Conservation (phyloP, 139 green algal species). For the Tetraselmis striata region DNA sequence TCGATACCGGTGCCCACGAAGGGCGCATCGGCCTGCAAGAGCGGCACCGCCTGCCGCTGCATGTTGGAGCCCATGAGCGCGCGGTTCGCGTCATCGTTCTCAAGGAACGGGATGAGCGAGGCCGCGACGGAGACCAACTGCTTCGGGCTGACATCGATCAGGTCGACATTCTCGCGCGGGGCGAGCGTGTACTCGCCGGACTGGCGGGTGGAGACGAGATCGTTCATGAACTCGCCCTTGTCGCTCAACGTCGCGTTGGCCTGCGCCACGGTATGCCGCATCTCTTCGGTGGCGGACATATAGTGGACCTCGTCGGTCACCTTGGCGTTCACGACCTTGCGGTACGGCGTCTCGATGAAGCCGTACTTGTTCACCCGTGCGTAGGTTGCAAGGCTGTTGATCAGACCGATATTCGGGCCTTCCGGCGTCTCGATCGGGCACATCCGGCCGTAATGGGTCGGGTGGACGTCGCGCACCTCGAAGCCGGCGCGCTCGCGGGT, state of each 20-base stretch:
- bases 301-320: constrained; percentile 42
- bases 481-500: constrained; percentile 50
- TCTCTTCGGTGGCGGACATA: too few relatives aligned
- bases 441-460: constrained; percentile 61
- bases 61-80: constrained; percentile 68
- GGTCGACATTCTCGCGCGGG: constrained; percentile 35
- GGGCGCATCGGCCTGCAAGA: too few relatives aligned
- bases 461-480: constrained; percentile 52
- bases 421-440: constrained; percentile 71
- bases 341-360: constrained; percentile 57
- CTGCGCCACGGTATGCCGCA: too few relatives aligned
- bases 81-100: constrained; percentile 62
- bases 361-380: constrained; percentile 36
- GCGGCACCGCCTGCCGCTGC: constrained; percentile 60
- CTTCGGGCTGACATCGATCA: constrained; percentile 35
- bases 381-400: constrained; percentile 57
- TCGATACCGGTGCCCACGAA: constrained; percentile 66
- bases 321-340: constrained; percentile 56
- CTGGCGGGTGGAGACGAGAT: constrained; percentile 12
- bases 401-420: constrained; percentile 60
- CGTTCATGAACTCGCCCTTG: constrained; percentile 40
- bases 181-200: too few relatives aligned
- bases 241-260: too few relatives aligned
- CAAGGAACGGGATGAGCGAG: constrained; percentile 63
- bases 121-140: constrained; percentile 61